Evolutionary conservation across 352 stramenopile species (phyloP), one percentile per base, ranked within the genome.

Genomic region (Hyaloperonospora arabidopsidis): DNA sequence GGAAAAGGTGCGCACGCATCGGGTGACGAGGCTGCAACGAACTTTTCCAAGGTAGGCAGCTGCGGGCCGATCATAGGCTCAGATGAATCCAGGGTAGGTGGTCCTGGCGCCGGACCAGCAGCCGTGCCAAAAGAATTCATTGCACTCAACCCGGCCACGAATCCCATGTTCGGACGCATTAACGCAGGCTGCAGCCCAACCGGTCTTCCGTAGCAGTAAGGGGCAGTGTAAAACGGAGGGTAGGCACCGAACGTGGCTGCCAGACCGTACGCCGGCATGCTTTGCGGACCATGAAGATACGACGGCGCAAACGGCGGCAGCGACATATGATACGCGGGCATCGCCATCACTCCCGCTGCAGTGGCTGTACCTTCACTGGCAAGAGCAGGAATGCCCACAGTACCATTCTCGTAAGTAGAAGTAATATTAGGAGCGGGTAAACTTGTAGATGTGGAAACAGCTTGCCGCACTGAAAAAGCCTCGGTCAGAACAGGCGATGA

Each of bases 1-100:
- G 49, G 35, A 28, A 54, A 54, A 58, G 59, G 58, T 17, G 59
- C 47, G 18, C 55, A 65, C 8, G 25, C 28, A 43, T 62, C 58
- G 61, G 46, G 8, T 45, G 45, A 70, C 23, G 54, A 68, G 49
- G 45, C 40, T 34, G 45, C 38, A 49, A 57, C 54, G 39, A 51
- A 56, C 54, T 63, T 63, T 61, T 68, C 65, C 15, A 45, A 46
- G 7, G 48, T 67, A 6, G 74, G 74, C 2, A 84, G 59, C 48
- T 79, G 67, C 14, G 74, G 74, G 2, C 74, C 74, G 51, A 84
- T 79, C 58, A 81, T 81, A 22, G 59, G 45, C 38, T 66, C 59
- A n/a, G 40, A 40, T 13, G 49, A 39, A 56, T 68, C 51, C 13
- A 64, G 62, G 17, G 36, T 63, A 11, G 56, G 62, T 18, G 59